Evolutionary conservation across 306 rosid species (phyloP).

Genomic region (Fragaria ananassa): DNA sequence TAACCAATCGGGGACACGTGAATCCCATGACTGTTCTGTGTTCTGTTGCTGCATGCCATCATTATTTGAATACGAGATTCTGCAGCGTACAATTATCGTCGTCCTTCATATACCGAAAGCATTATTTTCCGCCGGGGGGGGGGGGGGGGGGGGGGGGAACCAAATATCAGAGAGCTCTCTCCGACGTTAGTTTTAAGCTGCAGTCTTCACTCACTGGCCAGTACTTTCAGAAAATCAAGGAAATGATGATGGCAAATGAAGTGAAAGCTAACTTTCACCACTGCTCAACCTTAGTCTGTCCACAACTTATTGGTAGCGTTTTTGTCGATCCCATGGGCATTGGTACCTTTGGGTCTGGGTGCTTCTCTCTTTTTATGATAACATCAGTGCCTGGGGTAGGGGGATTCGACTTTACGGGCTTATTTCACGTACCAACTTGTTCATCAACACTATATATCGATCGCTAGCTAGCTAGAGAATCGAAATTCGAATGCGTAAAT

Average conservation of each 20-base stretch:
- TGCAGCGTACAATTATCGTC: background rate
- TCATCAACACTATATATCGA: too few species aligned
- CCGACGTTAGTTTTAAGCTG: background rate
- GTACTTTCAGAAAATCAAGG: background rate
- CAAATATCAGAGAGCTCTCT: background rate
- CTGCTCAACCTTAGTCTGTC: background rate
- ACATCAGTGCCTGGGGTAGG: background rate
- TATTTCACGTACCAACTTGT: background rate
- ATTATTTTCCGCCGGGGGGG: background rate
- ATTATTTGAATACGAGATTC: background rate
- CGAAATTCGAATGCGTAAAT: background rate
- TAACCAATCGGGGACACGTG: background rate
- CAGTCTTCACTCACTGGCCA: background rate
- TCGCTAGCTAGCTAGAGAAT: background rate
- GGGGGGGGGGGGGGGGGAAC: background rate
- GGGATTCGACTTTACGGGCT: background rate
- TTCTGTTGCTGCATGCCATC: background rate
- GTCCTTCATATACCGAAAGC: background rate
- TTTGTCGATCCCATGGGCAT: background rate
- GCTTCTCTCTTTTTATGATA: background rate
- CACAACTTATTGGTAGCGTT: background rate
- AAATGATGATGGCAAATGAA: background rate
- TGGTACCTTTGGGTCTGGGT: background rate
- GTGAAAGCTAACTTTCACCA: background rate
- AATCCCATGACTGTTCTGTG: background rate